These are phyloP conservation scores for Vigna angularis DNA, from an alignment of 306 rosid species.

Conservation along the genomic window DNA sequence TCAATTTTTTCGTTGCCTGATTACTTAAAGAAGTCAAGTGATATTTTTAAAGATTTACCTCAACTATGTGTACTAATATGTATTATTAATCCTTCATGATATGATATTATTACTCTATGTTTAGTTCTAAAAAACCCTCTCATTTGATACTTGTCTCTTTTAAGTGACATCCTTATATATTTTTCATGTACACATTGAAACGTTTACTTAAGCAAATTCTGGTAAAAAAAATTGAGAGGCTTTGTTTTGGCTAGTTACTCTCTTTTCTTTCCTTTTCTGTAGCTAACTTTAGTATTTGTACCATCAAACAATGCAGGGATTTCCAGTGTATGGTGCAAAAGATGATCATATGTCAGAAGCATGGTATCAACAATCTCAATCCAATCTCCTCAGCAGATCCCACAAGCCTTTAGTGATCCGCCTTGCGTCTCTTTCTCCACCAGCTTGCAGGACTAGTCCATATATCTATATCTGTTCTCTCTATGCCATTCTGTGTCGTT, in stretches of 20 bases:
- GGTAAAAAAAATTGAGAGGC: too few relatives aligned
- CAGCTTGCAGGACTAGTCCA: conserved; percentile 13
- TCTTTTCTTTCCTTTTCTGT: neutral
- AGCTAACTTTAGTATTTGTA: conserved; percentile 24
- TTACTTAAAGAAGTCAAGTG: neutral
- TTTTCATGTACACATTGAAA: neutral
- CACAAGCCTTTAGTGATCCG: conserved; percentile 28
- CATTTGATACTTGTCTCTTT: neutral
- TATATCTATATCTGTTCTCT: conserved; percentile 17
- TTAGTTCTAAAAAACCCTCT: neutral
- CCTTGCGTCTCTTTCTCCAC: neutral
- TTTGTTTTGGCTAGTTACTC: neutral
- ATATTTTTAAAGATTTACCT: neutral
- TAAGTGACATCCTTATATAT: neutral
- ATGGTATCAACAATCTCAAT: conserved; percentile 50
- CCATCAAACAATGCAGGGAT: conserved; percentile 54
- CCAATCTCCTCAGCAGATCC: conserved; percentile 49
- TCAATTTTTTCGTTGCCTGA: neutral
- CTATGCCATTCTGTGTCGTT: neutral
- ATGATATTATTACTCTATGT: neutral
- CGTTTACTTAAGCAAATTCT: too few relatives aligned
- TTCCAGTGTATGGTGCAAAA: conserved; percentile 57
- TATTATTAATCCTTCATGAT: neutral
- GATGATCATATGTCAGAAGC: conserved; percentile 61
- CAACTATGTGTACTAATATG: neutral